These are phyloP conservation scores for Plasmodium ovale DNA, from an alignment of 169 alveolate species.

Conservation along the genomic window DNA sequence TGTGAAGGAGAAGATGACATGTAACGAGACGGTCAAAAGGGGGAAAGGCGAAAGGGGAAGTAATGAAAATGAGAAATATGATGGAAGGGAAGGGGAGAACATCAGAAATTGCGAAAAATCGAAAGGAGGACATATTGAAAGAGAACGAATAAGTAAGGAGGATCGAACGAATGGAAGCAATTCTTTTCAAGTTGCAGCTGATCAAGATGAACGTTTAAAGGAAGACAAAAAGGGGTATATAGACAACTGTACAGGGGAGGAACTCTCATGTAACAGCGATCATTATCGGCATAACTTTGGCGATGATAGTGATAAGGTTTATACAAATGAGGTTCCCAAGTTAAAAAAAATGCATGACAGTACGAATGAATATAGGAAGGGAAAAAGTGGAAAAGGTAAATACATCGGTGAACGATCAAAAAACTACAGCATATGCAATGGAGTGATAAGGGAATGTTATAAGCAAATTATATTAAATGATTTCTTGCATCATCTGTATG, in stretches of 20 bases:
- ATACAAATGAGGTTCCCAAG: background rate
- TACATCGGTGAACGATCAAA: conserved; percentile 15
- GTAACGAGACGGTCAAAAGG: background rate
- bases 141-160: background rate
- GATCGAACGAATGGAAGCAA: background rate
- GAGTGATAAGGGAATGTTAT: conserved; percentile 33
- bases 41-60: background rate
- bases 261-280: background rate
- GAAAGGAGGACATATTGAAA: background rate
- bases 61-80: conserved; percentile 1
- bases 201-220: background rate
- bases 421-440: conserved; percentile 59
- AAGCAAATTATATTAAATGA: conserved; percentile 38
- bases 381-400: background rate
- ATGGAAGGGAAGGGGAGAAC: background rate
- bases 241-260: background rate
- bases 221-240: background rate
- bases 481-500: conserved; percentile 43
- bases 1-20: background rate
- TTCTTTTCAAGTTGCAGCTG: background rate
- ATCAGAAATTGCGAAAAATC: background rate
- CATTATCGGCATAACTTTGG: background rate
- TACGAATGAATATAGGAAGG: background rate
- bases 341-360: background rate
- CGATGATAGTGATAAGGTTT: background rate